These are phyloP conservation scores for Craterostigma plantagineum DNA, from an alignment of 257 asterid genomes.

Conservation along the genomic window DNA sequence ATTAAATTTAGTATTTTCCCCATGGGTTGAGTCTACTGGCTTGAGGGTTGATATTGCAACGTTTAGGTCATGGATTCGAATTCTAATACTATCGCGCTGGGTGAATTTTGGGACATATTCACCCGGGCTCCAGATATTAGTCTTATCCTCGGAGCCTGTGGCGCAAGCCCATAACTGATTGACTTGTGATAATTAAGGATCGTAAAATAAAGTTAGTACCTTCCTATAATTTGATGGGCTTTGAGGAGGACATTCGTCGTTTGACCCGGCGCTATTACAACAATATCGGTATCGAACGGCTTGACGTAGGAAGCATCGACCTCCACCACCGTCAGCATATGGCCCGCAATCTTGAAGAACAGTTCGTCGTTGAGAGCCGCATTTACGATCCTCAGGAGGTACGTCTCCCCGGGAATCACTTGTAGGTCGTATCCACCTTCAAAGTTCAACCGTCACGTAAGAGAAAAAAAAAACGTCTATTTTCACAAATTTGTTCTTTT, in stretches of 20 bases:
- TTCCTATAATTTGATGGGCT: slow-evolving; percentile 6
- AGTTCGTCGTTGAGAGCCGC: slow-evolving; percentile 17
- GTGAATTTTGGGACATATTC: too few species aligned
- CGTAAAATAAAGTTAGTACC: not conserved
- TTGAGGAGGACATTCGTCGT: slow-evolving; percentile 26
- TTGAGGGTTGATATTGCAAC: too few species aligned
- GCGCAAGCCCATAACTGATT: too few species aligned
- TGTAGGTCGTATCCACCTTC: slow-evolving; percentile 9
- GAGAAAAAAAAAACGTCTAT: not conserved
- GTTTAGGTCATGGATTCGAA: too few species aligned
- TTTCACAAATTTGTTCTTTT: too few species aligned
- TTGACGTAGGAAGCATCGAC: slow-evolving; percentile 23
- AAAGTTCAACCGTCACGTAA: too few species aligned
- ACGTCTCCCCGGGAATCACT: slow-evolving; percentile 10
- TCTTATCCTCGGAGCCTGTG: too few species aligned
- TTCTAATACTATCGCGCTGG: too few species aligned
- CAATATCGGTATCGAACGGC: slow-evolving; percentile 18
- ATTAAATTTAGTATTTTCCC: too few species aligned
- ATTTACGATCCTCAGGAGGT: slow-evolving; percentile 14
- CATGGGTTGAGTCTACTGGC: too few species aligned
- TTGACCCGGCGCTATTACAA: slow-evolving; percentile 39
- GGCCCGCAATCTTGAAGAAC: slow-evolving; percentile 16
- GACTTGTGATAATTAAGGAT: too few species aligned
- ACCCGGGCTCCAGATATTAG: too few species aligned
- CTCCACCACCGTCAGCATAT: slow-evolving; percentile 16